Percentiles rank a stretch among this genome's conserved stretches.
Evolutionary conservation across 495 filamentous ascomycete species (phyloP).

Genomic region (Penicillium dipodomyicola): DNA sequence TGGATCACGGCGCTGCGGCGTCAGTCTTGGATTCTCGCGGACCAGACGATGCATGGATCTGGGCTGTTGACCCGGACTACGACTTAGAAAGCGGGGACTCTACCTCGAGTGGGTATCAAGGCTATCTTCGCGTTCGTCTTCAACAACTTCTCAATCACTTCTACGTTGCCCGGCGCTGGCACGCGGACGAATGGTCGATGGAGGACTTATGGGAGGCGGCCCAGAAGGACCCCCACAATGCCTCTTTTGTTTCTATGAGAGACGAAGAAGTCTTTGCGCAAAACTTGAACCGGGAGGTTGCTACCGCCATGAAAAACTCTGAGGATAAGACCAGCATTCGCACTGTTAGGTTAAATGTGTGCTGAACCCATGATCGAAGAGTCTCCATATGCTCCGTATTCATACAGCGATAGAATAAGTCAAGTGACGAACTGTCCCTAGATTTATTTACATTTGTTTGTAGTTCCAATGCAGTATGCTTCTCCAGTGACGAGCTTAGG

Average conservation of each 20-base stretch:
- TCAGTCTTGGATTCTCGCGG: slow-evolving; percentile 2
- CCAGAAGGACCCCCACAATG: slow-evolving; percentile 11
- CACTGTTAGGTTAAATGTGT: too few relatives aligned
- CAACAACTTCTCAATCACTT: slow-evolving; percentile 10
- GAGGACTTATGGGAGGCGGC: slow-evolving; percentile 7
- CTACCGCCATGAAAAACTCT: not conserved
- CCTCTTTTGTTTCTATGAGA: slow-evolving; percentile 8
- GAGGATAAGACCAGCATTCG: too few relatives aligned
- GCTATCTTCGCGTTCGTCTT: slow-evolving; percentile 6
- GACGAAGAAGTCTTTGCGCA: slow-evolving; percentile 5
- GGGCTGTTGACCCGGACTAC: slow-evolving; percentile 6
- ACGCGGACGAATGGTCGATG: slow-evolving; percentile 4
- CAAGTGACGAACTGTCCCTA: too few relatives aligned
- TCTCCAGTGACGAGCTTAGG: not conserved
- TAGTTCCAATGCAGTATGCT: too few relatives aligned
- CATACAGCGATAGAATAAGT: too few relatives aligned
- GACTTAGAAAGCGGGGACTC: not conserved
- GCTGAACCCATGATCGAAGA: too few relatives aligned
- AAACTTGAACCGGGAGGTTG: not conserved
- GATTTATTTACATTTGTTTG: too few relatives aligned
- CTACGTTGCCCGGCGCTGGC: slow-evolving; percentile 8
- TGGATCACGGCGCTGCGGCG: slow-evolving; percentile 2
- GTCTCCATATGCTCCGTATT: too few relatives aligned
- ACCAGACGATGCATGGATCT: slow-evolving; percentile 6
- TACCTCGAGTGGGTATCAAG: slow-evolving; percentile 5